Percentiles rank a stretch among this genome's conserved stretches.
Conservation (phyloP, 2,329 filamentous ascomycete species). For the Talaromyces marneffei region DNA sequence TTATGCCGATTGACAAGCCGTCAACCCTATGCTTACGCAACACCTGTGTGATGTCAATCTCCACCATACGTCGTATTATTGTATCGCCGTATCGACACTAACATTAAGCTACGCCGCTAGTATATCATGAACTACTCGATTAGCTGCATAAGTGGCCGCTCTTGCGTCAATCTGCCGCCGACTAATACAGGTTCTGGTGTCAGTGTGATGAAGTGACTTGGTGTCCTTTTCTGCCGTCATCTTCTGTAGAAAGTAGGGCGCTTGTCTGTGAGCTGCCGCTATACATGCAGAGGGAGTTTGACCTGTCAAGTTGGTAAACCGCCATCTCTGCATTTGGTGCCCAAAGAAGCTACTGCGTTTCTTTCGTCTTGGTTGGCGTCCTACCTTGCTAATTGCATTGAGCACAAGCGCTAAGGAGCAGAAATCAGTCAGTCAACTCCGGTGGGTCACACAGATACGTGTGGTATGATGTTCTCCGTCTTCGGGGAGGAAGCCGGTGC, state of each 20-base stretch:
- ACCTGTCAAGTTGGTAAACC: not conserved
- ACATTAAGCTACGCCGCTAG: slow-evolving; percentile 14
- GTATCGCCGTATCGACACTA: slow-evolving; percentile 11
- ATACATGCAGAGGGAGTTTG: not conserved
- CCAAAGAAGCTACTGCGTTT: not conserved
- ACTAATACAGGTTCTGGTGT: not conserved
- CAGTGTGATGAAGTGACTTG: not conserved
- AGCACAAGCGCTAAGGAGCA: not conserved
- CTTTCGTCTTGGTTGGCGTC: not conserved
- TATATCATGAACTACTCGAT: slow-evolving; percentile 10
- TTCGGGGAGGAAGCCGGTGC: not conserved
- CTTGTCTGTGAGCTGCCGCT: not conserved
- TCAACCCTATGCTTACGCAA: not conserved
- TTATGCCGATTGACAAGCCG: not conserved
- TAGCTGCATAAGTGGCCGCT: slow-evolving; percentile 14
- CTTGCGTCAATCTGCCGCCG: not conserved
- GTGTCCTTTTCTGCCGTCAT: not conserved
- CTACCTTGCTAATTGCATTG: not conserved
- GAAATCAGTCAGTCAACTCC: not conserved
- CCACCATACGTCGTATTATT: not conserved
- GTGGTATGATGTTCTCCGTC: not conserved
- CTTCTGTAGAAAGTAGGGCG: not conserved
- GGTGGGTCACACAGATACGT: not conserved
- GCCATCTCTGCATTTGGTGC: not conserved
- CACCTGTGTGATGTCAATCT: not conserved